These are phyloP conservation scores for Pichia phayaonensis DNA, from an alignment of 805 yeast genomes.

Conservation along the genomic window DNA sequence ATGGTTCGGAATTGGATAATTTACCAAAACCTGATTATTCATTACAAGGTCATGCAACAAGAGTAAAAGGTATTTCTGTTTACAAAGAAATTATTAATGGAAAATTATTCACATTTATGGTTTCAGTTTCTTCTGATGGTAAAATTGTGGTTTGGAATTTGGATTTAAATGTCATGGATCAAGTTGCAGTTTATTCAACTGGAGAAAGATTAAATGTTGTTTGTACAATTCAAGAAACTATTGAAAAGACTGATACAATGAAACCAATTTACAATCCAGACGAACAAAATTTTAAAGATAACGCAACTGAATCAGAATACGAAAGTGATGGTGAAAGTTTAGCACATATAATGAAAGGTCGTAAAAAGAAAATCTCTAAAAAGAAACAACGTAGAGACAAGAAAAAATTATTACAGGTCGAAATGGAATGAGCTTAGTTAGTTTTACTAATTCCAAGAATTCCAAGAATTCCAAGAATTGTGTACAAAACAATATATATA, in stretches of 20 bases:
- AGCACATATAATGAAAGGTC: slow-evolving; percentile 49
- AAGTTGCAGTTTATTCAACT: slow-evolving; percentile 81
- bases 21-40: slow-evolving; percentile 41
- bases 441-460: too few relatives aligned
- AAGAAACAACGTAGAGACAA: slow-evolving; percentile 35
- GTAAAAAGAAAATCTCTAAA: slow-evolving; percentile 30
- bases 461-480: not conserved
- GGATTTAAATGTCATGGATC: slow-evolving; percentile 43
- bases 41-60: slow-evolving; percentile 72
- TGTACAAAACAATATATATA: not conserved
- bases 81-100: slow-evolving; percentile 32
- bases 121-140: slow-evolving; percentile 90
- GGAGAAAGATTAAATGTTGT: slow-evolving; percentile 91
- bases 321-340: slow-evolving; percentile 70
- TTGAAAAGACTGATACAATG: slow-evolving; percentile 69
- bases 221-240: slow-evolving; percentile 61
- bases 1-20: slow-evolving; percentile 20
- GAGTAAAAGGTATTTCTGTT: slow-evolving; percentile 73
- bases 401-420: slow-evolving; percentile 40
- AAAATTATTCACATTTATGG: slow-evolving; percentile 37
- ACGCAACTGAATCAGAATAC: slow-evolving; percentile 56
- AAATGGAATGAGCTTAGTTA: slow-evolving; percentile 54
- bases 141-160: slow-evolving; percentile 87
- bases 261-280: slow-evolving; percentile 37
- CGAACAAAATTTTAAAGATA: slow-evolving; percentile 30